Base-by-base conservation (phyloP, 2,329 filamentous ascomycete genomes). In the Arthrobotrys sinensis region DNA sequence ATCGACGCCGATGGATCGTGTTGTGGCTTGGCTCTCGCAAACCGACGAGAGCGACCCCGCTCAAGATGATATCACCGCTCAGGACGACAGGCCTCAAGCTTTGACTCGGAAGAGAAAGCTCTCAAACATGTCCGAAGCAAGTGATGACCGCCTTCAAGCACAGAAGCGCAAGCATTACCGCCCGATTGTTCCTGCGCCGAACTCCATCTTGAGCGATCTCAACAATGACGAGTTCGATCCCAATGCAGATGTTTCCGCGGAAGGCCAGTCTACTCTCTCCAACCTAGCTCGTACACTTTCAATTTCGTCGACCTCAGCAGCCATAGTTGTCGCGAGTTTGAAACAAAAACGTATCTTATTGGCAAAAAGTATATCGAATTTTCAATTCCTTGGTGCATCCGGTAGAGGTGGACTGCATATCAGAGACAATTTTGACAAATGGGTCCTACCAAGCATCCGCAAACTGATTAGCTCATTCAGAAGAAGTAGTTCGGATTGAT, bases 71-170 rank as follows among this genome's bases (percentile, higher is more conserved):
- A 52, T 52, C 21, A 10, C 21, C 19, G 14, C 19, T 2, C 1
- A 28, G 21, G 45, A 19, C 10, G 16, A 19, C 45, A 19, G 10
- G 4, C 21, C 21, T 52, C 21, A 52, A 52, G 19, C 21, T 12
- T 52, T 6, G 21, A 5, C 21, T 28, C 46, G 4, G 28, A 57
- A 57, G 14, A 34, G 53, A 38, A 57, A 57, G 36, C 28, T 38
- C n/a, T 34, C 28, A 36, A 38, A 57, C 32, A 36, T 57, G 53
- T 57, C 53, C 32, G 53, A 57, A 38, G 32, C 12, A 34, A 57
- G 53, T 38, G 53, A 57, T 57, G 53, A 57, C 36, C 21, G 28
- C 1, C 21, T 40, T 7, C 55, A 62, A 34, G n/a, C n/a, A n/a
- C n/a, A n/a, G n/a, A n/a, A n/a, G n/a, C n/a, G n/a, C n/a, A n/a